Conservation (phyloP, 805 yeast species). For the Candida oleophila region DNA sequence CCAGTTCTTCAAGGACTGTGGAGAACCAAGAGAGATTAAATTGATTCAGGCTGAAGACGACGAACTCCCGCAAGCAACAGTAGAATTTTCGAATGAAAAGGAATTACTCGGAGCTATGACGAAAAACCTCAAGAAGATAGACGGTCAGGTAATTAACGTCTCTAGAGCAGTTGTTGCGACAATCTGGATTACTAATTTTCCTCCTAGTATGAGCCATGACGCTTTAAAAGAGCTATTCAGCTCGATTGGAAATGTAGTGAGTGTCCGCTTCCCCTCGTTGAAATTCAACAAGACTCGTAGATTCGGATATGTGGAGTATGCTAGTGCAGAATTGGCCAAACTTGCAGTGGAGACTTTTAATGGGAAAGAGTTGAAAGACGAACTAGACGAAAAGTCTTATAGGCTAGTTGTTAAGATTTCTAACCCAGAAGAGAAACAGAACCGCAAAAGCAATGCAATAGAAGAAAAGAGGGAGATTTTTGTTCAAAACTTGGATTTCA, state of each 20-base stretch:
- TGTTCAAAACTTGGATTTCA: slow-evolving; percentile 52
- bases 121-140: slow-evolving; percentile 49
- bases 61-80: slow-evolving; percentile 39
- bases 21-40: slow-evolving; percentile 42
- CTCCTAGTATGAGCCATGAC: slow-evolving; percentile 47
- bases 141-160: slow-evolving; percentile 45
- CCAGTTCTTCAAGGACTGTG: slow-evolving; percentile 60
- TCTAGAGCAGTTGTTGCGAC: slow-evolving; percentile 47
- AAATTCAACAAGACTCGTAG: slow-evolving; percentile 54
- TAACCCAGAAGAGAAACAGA: slow-evolving; percentile 46
- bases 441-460: slow-evolving; percentile 36
- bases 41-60: slow-evolving; percentile 12
- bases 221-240: slow-evolving; percentile 43
- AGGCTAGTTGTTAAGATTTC: slow-evolving; percentile 60
- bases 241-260: slow-evolving; percentile 39
- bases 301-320: slow-evolving; percentile 71
- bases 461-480: slow-evolving; percentile 58
- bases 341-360: slow-evolving; percentile 43
- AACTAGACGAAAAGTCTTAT: slow-evolving; percentile 21
- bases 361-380: slow-evolving; percentile 33
- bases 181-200: slow-evolving; percentile 73
- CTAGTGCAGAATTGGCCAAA: slow-evolving; percentile 40
- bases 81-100: slow-evolving; percentile 53
- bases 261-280: slow-evolving; percentile 65
- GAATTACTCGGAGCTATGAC: slow-evolving; percentile 61